Percentiles rank a stretch among this genome's conserved stretches.
Evolutionary conservation across 805 yeast genomes (phyloP).

Genomic region (Zygoascus bituminiphila): DNA sequence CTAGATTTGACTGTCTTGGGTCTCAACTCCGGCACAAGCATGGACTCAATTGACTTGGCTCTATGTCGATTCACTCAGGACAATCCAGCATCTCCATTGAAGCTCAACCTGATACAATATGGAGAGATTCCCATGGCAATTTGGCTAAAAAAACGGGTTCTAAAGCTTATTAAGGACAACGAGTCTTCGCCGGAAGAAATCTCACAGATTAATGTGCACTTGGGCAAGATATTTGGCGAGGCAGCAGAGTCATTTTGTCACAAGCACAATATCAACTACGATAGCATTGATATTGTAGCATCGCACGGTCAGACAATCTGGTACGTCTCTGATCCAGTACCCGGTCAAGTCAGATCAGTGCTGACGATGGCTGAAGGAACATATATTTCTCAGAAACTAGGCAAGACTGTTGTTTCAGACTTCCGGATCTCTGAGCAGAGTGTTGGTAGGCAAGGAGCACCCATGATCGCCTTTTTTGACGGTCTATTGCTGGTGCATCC

Average conservation of each 20-base stretch:
- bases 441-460: slow-evolving; percentile 28
- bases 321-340: slow-evolving; percentile 18
- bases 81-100: slow-evolving; percentile 7
- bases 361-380: slow-evolving; percentile 23
- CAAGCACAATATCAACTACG: slow-evolving; percentile 6
- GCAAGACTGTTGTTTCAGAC: slow-evolving; percentile 21
- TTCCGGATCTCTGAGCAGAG: slow-evolving; percentile 23
- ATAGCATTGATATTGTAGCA: slow-evolving; percentile 20
- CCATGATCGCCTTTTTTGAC: slow-evolving; percentile 25
- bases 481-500: slow-evolving; percentile 21
- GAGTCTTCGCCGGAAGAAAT: slow-evolving; percentile 12
- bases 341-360: slow-evolving; percentile 17
- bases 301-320: slow-evolving; percentile 28
- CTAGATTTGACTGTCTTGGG: slow-evolving; percentile 14
- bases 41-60: slow-evolving; percentile 15
- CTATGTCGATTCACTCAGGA: slow-evolving; percentile 13
- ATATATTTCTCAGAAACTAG: slow-evolving; percentile 15
- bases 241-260: slow-evolving; percentile 12
- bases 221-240: slow-evolving; percentile 15
- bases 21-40: slow-evolving; percentile 16
- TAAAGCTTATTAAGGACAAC: slow-evolving; percentile 12
- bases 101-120: slow-evolving; percentile 9
- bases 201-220: slow-evolving; percentile 13
- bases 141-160: slow-evolving; percentile 11
- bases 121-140: slow-evolving; percentile 12